Evolutionary conservation across 768 basidiomycete species (phyloP), one percentile per base, ranked within the genome.

Genomic region (Mycena galopus): DNA sequence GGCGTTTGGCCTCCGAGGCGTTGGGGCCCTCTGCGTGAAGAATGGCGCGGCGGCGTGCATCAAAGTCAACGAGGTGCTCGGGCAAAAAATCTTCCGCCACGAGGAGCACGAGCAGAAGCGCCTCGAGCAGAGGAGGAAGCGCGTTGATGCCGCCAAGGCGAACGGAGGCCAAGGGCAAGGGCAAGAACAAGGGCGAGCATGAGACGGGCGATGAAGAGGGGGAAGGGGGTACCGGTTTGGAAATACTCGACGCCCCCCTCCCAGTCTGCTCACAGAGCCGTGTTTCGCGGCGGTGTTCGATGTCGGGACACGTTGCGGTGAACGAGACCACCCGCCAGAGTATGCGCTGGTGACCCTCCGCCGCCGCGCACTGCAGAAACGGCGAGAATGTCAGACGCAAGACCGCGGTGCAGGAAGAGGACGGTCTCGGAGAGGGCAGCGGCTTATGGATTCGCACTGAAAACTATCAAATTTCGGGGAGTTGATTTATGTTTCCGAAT

Each of bases 221-320:
- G n/a, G n/a, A n/a, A n/a, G n/a, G n/a, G n/a, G n/a, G n/a, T n/a
- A n/a, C n/a, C n/a, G n/a, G n/a, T 62, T 82, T 81, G 57, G 81
- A 78, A 51, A 80, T 79, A 47, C 82, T 65, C 25, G 81, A 78
- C 2, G 80, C 44, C 27, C 37, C 51, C 58, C 66, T 65, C 80
- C 83, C 50, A 91, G 81, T 64, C 81, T 97, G 70, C 91, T 97
- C 74, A 90, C 84, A 53, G 98, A 99, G 82, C 91, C 93, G 66
- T 93, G 98, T 66, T 99, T 99, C 88, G 86, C 92, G 67, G 92
- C 90, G 56, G 88, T 99, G 44, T 99, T 98, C 82, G 91, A 95
- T 82, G 92, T 98, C 78, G 92, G 95, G 4, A 94, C 94, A 66
- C 99, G n/a, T 95, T 81, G 88, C 93, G 77, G 94, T 99, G 74